Evolutionary conservation across 2,329 filamentous ascomycete genomes (phyloP).

Genomic region (Penicillium sp.): DNA sequence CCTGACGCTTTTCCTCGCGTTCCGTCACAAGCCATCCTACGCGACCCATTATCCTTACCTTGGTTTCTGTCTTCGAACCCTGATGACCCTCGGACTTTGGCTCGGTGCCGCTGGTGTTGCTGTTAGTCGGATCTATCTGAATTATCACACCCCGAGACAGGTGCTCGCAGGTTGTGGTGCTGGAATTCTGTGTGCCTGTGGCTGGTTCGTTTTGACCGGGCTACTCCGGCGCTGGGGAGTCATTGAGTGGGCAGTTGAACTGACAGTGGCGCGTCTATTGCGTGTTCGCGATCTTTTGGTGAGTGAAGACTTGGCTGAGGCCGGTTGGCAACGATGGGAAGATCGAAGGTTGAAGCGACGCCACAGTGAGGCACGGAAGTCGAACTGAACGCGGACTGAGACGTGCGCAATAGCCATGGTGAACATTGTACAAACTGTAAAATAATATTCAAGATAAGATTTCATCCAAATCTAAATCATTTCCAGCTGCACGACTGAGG

Average conservation of each 20-base stretch:
- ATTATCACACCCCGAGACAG: constrained; percentile 84
- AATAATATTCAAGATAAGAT: too few relatives aligned
- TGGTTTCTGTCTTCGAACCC: constrained; percentile 51
- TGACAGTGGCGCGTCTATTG: constrained; percentile 58
- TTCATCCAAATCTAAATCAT: too few relatives aligned
- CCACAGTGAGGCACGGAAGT: constrained; percentile 24
- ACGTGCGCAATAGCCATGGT: too few relatives aligned
- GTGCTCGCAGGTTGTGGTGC: constrained; percentile 73
- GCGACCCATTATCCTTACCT: constrained; percentile 40
- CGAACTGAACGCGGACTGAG: constrained; percentile 17
- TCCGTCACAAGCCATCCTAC: constrained; percentile 62
- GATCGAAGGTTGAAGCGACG: constrained; percentile 38
- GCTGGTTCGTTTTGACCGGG: constrained; percentile 73
- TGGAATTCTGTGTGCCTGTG: constrained; percentile 63
- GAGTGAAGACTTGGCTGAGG: constrained; percentile 81
- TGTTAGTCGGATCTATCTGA: constrained; percentile 79
- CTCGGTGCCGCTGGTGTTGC: constrained; percentile 64
- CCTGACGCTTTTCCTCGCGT: constrained; percentile 73
- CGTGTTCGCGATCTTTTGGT: constrained; percentile 77
- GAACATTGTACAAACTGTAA: too few relatives aligned
- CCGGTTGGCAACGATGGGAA: constrained; percentile 92
- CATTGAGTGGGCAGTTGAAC: constrained; percentile 66
- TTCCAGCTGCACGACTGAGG: neutral
- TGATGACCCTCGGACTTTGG: constrained; percentile 54
- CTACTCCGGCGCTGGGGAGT: constrained; percentile 60